These are phyloP conservation scores for Oryza officinalis DNA, from an alignment of 176 grass and related monocot genomes.

Conservation along the genomic window DNA sequence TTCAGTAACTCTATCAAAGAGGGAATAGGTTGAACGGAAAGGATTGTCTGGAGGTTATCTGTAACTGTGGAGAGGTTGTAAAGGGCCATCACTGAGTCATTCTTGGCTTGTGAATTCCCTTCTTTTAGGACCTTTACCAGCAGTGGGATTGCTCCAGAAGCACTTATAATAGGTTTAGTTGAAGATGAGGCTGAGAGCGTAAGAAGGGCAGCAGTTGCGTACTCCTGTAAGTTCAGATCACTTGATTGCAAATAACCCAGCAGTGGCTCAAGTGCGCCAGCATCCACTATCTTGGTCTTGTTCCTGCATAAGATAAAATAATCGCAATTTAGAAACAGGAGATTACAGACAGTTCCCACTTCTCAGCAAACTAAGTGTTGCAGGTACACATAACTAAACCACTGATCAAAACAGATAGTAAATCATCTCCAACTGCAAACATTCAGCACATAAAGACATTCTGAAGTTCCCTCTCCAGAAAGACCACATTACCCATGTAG, in stretches of 20 bases:
- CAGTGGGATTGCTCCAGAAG: conserved; percentile 68
- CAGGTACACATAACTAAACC: not conserved
- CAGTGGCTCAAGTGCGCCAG: conserved; percentile 66
- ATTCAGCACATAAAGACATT: not conserved
- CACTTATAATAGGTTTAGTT: conserved; percentile 70
- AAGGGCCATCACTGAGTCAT: conserved; percentile 76
- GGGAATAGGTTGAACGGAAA: conserved; percentile 60
- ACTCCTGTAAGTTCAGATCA: conserved; percentile 78
- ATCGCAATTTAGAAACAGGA: conserved; percentile 17
- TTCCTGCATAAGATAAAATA: conserved; percentile 66
- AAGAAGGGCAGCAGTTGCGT: conserved; percentile 77
- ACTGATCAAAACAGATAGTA: not conserved
- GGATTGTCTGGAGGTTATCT: conserved; percentile 62
- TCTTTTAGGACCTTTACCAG: conserved; percentile 72
- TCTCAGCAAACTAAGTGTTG: not conserved
- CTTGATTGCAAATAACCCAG: conserved; percentile 68
- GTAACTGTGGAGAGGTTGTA: conserved; percentile 83
- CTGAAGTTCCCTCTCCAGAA: not conserved
- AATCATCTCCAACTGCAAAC: not conserved
- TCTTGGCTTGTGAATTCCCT: conserved; percentile 79
- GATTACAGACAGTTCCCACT: not conserved
- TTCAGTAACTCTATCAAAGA: conserved; percentile 66
- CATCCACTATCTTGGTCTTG: conserved; percentile 81
- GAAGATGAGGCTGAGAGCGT: conserved; percentile 82
- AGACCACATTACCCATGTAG: not conserved